Percentiles rank a stretch among this genome's conserved stretches.
Evolutionary conservation across 1,284 basidiomycete genomes (phyloP).

Genomic region (Rhodofomes roseus): DNA sequence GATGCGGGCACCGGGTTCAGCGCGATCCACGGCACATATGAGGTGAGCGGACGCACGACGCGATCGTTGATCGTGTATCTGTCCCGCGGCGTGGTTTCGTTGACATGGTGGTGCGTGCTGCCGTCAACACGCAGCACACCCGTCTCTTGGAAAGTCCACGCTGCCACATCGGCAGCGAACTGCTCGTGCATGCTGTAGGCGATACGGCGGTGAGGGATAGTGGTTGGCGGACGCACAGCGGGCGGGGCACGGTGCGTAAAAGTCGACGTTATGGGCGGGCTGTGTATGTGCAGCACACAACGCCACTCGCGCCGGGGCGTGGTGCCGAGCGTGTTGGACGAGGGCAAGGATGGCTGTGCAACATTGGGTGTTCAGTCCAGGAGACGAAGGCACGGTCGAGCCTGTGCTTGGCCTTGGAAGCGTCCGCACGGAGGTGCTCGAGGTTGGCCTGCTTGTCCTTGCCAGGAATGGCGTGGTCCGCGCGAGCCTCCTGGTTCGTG

Average conservation of each 20-base stretch:
- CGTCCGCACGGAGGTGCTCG: constrained; percentile 89
- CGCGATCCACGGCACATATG: neutral
- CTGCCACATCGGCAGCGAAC: constrained; percentile 71
- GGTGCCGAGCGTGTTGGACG: too few relatives aligned
- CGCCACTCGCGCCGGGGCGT: constrained; percentile 91
- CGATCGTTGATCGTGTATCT: constrained; percentile 88
- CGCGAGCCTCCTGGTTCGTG: constrained; percentile 95
- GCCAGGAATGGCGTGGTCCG: constrained; percentile 89
- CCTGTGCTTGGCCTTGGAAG: constrained; percentile 64
- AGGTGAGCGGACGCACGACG: constrained; percentile 49
- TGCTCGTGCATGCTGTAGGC: too few relatives aligned
- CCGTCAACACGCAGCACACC: constrained; percentile 78
- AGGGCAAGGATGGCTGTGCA: constrained; percentile 97
- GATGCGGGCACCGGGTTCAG: constrained; percentile 8
- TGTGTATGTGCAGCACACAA: too few relatives aligned
- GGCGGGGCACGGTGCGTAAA: too few relatives aligned
- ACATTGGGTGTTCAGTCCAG: constrained; percentile 99
- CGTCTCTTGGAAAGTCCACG: constrained; percentile 91
- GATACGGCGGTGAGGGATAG: too few relatives aligned
- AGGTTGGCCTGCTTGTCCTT: constrained; percentile 88
- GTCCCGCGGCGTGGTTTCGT: constrained; percentile 53
- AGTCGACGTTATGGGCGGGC: too few relatives aligned
- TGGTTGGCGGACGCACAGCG: too few relatives aligned
- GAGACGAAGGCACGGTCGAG: constrained; percentile 91
- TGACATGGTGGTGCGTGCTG: constrained; percentile 70